These are phyloP conservation scores for Scenedesmus sp. DNA, from an alignment of 163 green algal genomes.

Conservation along the genomic window DNA sequence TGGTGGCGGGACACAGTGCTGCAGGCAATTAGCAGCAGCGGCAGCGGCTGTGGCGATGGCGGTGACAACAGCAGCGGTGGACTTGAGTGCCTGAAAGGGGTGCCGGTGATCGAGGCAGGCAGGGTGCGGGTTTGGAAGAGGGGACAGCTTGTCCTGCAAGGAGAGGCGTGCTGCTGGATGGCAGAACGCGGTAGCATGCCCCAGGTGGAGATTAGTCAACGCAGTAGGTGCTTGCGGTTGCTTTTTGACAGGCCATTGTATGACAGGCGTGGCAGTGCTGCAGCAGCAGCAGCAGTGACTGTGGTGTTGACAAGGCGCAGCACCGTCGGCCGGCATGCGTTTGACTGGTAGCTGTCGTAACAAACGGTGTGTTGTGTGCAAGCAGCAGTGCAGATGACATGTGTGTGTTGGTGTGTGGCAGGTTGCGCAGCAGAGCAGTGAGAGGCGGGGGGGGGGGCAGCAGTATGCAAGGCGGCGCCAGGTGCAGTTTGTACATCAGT, in stretches of 20 bases:
- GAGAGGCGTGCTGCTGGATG: conserved; percentile 95
- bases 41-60: no score
- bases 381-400: no score
- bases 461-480: no score
- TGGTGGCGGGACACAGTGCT: no score
- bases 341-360: no score
- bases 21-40: no score
- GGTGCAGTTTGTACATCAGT: no score
- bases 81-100: neutral
- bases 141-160: conserved; percentile 81
- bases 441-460: no score
- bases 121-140: neutral
- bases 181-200: conserved; percentile 76
- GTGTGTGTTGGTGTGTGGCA: no score
- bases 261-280: neutral
- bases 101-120: neutral
- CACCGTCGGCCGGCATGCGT: no score
- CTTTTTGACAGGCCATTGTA: neutral
- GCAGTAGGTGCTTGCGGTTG: neutral
- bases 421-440: no score
- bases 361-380: no score
- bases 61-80: neutral
- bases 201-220: neutral
- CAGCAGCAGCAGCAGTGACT: neutral
- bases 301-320: neutral